Evolutionary conservation across 164 flowering plant genomes (phyloP), one percentile per base, ranked within the genome.

Genomic region (Macadamia tetraphylla): DNA sequence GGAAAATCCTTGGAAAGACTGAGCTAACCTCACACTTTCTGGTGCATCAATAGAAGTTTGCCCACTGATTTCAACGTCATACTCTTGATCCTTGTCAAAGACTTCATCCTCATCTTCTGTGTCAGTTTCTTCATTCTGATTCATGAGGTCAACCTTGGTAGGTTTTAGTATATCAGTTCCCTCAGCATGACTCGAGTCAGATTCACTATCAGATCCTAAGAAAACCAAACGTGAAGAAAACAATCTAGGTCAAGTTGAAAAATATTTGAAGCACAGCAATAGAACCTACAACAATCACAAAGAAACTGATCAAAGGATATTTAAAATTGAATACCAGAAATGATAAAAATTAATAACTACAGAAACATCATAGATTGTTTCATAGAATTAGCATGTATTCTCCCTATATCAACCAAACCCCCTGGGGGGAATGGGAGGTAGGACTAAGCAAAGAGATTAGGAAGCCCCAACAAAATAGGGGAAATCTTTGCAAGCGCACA

Each of bases 21-120:
- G 42, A 64, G 14, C 66, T 17, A 60, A 85, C 87, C 88, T 81
- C 48, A 62, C 44, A 65, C 17, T 49, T 3, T 43, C n/a, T 58
- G 82, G 70, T 69, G 72, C 71, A 53, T 74, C 75, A 64, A 59
- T 55, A 67, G 49, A 40, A 66, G 66, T 51, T 44, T 71, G 72
- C 32, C 40, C 69, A 57, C 61, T 69, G 14, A 61, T 59, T 65
- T 55, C 65, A 8, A 70, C 9, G 11, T 76, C 78, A 70, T 61
- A 17, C 56, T 67, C 86, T 61, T 78, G 62, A 67, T 82, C 88
- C 0, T 72, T 53, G 40, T 75, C 81, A 59, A 75, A 81, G 9
- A 63, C 60, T 66, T 74, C 84, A 44, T 31, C 58, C 35, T 73
- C 82, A 58, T 76, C 78, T 55, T 81, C 86, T 46, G 63, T 65